phyloP scores from a whole-genome alignment of 1,139 yeast species.

The Barnettozyma hawaiiensis region DNA sequence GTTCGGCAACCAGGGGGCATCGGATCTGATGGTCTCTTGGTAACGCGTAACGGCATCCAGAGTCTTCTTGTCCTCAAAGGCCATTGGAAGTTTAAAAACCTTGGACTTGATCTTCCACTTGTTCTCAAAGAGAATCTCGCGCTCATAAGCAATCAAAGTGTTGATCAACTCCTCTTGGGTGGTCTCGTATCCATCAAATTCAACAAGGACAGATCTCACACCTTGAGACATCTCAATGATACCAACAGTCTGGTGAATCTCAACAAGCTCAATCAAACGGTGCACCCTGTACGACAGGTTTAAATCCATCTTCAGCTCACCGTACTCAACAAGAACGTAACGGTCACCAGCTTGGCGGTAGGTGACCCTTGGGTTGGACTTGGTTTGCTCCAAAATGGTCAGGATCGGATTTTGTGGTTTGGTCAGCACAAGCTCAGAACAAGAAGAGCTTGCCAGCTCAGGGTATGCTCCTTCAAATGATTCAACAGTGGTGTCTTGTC shows the following conservation, averaged over 20 bases:
- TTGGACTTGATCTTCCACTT: constrained; percentile 86
- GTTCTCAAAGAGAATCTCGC: constrained; percentile 63
- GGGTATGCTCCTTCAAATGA: constrained; percentile 40
- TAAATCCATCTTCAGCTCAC: constrained; percentile 81
- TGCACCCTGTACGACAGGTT: constrained; percentile 81
- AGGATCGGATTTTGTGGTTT: constrained; percentile 60
- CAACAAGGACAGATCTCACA: constrained; percentile 88
- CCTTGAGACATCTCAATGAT: constrained; percentile 96
- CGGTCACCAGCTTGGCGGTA: constrained; percentile 98
- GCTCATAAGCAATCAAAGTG: constrained; percentile 66
- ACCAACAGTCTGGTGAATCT: constrained; percentile 60
- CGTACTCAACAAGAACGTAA: constrained; percentile 84
- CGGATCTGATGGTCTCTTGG: constrained; percentile 85
- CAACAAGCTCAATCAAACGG: constrained; percentile 70
- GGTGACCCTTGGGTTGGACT: constrained; percentile 62
- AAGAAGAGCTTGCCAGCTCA: constrained; percentile 26
- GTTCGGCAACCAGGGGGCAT: constrained; percentile 97
- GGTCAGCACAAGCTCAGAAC: constrained; percentile 28
- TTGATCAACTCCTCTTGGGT: constrained; percentile 57
- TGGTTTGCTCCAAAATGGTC: constrained; percentile 40
- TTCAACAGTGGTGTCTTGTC: constrained; percentile 53
- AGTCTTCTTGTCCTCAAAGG: constrained; percentile 88
- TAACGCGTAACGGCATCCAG: constrained; percentile 86
- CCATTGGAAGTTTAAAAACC: constrained; percentile 84
- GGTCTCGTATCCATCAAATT: constrained; percentile 58